Conservation (phyloP, 1,139 yeast species). For the Meyerozyma athensensis region DNA sequence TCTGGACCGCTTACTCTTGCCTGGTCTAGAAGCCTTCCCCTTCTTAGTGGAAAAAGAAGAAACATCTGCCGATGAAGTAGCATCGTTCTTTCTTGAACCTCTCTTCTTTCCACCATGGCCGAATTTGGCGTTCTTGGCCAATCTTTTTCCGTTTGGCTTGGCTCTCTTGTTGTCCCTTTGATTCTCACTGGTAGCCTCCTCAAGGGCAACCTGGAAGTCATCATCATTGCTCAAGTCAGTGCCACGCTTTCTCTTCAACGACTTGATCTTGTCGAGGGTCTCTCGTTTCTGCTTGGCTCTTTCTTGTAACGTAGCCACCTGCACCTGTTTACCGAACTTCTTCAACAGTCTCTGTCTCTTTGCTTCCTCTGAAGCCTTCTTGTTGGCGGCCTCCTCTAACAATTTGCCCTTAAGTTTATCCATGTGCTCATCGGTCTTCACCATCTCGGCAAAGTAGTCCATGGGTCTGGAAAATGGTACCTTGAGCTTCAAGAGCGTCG, state of each 20-base stretch:
- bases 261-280: slow-evolving; percentile 83
- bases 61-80: slow-evolving; percentile 67
- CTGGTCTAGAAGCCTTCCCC: slow-evolving; percentile 55
- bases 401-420: slow-evolving; percentile 82
- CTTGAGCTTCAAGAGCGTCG: slow-evolving; percentile 57
- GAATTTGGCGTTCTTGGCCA: slow-evolving; percentile 64
- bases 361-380: slow-evolving; percentile 91
- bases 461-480: slow-evolving; percentile 89
- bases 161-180: slow-evolving; percentile 37
- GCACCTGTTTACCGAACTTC: slow-evolving; percentile 97
- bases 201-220: slow-evolving; percentile 72
- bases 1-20: slow-evolving; percentile 58
- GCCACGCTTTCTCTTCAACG: slow-evolving; percentile 82
- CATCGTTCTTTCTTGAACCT: slow-evolving; percentile 67
- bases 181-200: slow-evolving; percentile 66
- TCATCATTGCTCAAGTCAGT: slow-evolving; percentile 64
- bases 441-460: slow-evolving; percentile 98
- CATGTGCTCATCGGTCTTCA: slow-evolving; percentile 97
- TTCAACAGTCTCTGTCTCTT: slow-evolving; percentile 90
- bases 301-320: slow-evolving; percentile 86
- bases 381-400: slow-evolving; percentile 80
- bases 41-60: slow-evolving; percentile 51
- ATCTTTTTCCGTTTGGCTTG: slow-evolving; percentile 57
- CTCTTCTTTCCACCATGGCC: slow-evolving; percentile 74
- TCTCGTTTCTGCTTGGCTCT: slow-evolving; percentile 94